Base-by-base conservation (phyloP, 371 early-diverging fungal species). In the Syncephalastrum contaminatum region DNA sequence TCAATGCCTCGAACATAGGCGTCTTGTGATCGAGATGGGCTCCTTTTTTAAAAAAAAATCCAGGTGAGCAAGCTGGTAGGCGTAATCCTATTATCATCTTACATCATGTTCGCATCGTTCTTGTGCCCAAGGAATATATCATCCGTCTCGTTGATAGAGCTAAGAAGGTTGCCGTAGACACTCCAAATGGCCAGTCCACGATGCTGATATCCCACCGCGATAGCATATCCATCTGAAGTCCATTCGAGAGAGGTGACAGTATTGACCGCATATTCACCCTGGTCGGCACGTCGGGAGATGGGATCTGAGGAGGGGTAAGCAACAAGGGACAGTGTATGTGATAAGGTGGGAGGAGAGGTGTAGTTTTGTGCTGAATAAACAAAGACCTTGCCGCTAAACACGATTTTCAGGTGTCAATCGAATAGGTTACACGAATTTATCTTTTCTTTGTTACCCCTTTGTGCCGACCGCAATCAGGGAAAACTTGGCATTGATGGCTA, bases 131-230 rank as follows among this genome's bases (percentile, higher is more conserved):
- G 51, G 45, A 63, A 65, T 4, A 66, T 47, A 52, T 76, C 73
- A 24, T 76, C 77, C 46, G 64, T 51, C 24, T 68, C 77, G 22
- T 47, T 67, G 0, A 88, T 79, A 27, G 84, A 75, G 51, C 84
- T 82, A 5, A 93, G 58, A n/a, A 87, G 64, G 3, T 78, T 68
- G 6, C 94, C 94, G 64, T 83, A 93, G 2, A 87, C 87, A 72
- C 90, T 91, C 90, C 91, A 92, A 4, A 91, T 67, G 2, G 88
- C 77, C 16, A 91, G 56, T 14, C 93, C 77, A 27, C 80, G 82
- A 44, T 64, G 53, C 27, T 62, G 68, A 73, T 83, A 89, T 20
- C 88, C 89, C 49, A 85, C 88, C 1, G 91, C 88, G 14, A 93
- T 60, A 0, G 88, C 88, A 57, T 82, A 83, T 39, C 92, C 91